Percentiles rank a stretch among this genome's conserved stretches.
Conservation (phyloP, 305 asterid genomes). For the Fraxinus ornus region DNA sequence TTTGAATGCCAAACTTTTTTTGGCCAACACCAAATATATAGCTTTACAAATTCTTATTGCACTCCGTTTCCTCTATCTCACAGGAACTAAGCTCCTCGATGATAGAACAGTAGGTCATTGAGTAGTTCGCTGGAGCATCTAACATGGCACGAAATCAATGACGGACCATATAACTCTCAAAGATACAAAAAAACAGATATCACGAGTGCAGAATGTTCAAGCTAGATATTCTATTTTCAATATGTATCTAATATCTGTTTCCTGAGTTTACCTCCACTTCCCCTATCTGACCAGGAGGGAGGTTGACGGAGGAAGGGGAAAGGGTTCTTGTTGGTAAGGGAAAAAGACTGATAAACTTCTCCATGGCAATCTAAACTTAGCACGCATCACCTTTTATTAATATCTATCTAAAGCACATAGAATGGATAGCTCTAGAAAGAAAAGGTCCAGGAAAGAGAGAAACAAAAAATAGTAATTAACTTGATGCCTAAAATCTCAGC, state of each 20-base stretch:
- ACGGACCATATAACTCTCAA: neutral
- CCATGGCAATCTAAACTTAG: neutral
- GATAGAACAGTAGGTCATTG: slow-evolving; percentile 1
- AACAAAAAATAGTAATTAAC: neutral
- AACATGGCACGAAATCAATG: neutral
- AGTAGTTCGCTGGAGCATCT: neutral
- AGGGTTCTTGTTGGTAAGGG: neutral
- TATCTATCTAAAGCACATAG: neutral
- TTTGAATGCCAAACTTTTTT: neutral
- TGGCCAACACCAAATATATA: neutral
- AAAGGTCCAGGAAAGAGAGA: neutral
- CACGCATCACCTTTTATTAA: neutral
- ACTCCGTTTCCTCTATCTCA: slow-evolving; percentile 2
- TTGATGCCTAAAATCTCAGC: slow-evolving; percentile 1
- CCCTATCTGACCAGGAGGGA: neutral
- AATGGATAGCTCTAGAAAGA: neutral
- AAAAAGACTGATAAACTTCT: neutral
- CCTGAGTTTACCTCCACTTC: neutral
- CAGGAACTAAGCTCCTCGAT: neutral
- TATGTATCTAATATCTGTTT: neutral
- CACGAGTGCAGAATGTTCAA: neutral
- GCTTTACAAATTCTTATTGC: neutral
- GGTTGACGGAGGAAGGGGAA: neutral
- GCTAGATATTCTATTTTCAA: neutral
- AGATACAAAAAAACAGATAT: neutral